phyloP scores from a whole-genome alignment of 345 rosid species.

The Arabis alpina region DNA sequence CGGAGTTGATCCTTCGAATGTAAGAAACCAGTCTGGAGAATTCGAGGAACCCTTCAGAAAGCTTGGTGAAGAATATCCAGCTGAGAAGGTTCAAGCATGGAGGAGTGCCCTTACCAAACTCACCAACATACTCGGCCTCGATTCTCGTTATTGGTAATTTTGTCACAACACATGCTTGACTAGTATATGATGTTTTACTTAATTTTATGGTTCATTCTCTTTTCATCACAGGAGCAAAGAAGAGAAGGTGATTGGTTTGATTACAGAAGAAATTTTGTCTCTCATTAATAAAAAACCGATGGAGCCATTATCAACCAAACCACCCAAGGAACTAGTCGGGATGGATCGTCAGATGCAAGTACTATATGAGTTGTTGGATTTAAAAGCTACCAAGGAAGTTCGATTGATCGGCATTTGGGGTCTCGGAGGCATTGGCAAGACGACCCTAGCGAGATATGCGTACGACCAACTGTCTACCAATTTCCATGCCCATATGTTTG shows the following conservation, averaged over 20 bases:
- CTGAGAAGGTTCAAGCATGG: conserved; percentile 25
- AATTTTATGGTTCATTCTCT: not conserved
- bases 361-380: not conserved
- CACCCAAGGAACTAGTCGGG: not conserved
- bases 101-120: conserved; percentile 16
- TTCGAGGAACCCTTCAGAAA: not conserved
- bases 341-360: conserved; percentile 11
- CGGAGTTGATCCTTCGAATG: too few species aligned
- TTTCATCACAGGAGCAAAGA: too few species aligned
- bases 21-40: not conserved
- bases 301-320: not conserved
- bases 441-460: conserved; percentile 2
- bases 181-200: too few species aligned
- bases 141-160: conserved; percentile 1
- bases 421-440: conserved; percentile 31
- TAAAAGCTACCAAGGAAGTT: conserved; percentile 12
- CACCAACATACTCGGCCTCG: not conserved
- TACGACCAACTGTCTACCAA: not conserved
- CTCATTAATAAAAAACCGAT: not conserved
- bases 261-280: conserved; percentile 12
- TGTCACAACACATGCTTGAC: not conserved
- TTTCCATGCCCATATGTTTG: conserved; percentile 24
- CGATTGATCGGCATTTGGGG: conserved; percentile 25
- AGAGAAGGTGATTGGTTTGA: not conserved
- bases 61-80: not conserved